Evolutionary conservation across 371 early-diverging fungal genomes (phyloP).

Genomic region (Apophysomyces trapeziformis): DNA sequence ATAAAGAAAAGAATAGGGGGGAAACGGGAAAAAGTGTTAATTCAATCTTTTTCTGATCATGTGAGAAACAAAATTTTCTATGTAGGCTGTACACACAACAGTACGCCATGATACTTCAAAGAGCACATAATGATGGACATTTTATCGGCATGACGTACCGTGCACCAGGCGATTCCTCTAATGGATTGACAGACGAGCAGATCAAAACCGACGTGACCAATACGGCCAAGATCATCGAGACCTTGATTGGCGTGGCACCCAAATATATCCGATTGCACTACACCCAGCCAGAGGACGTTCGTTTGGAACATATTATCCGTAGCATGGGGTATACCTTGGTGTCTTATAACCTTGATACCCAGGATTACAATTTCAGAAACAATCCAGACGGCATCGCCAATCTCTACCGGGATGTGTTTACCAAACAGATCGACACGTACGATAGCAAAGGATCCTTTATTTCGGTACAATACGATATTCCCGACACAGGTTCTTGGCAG

Average conservation of each 20-base stretch:
- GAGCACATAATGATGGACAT: slow-evolving; percentile 54
- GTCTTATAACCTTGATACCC: slow-evolving; percentile 54
- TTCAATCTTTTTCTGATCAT: no score
- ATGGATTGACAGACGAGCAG: slow-evolving; percentile 43
- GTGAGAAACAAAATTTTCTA: no score
- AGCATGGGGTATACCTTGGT: slow-evolving; percentile 50
- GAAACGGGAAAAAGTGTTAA: no score
- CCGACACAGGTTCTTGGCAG: slow-evolving; percentile 42
- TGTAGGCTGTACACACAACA: slow-evolving; percentile 45
- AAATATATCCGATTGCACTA: slow-evolving; percentile 54
- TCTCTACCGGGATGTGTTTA: slow-evolving; percentile 41
- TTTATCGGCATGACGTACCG: slow-evolving; percentile 62
- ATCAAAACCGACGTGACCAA: slow-evolving; percentile 50
- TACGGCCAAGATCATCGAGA: slow-evolving; percentile 39
- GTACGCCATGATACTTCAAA: slow-evolving; percentile 55
- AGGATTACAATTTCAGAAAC: slow-evolving; percentile 45
- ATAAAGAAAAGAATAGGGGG: no score
- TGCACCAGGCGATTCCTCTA: slow-evolving; percentile 50
- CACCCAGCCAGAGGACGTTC: slow-evolving; percentile 40
- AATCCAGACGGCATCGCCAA: slow-evolving; percentile 24
- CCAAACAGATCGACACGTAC: slow-evolving; percentile 50
- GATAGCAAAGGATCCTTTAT: slow-evolving; percentile 57
- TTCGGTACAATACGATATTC: slow-evolving; percentile 54
- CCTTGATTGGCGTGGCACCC: slow-evolving; percentile 48
- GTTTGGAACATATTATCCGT: slow-evolving; percentile 40